Conservation (phyloP, 352 stramenopile genomes). For the Pythium dissimile region DNA sequence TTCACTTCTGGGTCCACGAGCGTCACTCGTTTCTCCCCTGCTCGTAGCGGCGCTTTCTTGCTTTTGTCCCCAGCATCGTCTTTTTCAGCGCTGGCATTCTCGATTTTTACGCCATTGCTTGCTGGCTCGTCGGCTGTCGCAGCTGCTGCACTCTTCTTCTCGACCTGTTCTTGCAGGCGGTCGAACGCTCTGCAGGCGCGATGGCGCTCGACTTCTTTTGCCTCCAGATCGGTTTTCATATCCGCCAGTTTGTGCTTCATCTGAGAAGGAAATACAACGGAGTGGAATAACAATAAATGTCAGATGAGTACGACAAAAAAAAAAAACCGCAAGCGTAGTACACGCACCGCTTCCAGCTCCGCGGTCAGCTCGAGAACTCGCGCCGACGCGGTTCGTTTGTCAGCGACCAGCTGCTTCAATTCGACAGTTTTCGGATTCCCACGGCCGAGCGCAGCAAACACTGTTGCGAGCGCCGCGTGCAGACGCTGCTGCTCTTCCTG, state of each 20-base stretch:
- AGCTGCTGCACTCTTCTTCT: slow-evolving; percentile 15
- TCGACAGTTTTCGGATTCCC: slow-evolving; percentile 31
- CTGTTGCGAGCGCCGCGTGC: slow-evolving; percentile 33
- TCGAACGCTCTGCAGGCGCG: slow-evolving; percentile 73
- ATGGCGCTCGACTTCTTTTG: slow-evolving; percentile 78
- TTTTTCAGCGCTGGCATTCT: neutral
- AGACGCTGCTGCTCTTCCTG: slow-evolving; percentile 36
- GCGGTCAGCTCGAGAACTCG: slow-evolving; percentile 46
- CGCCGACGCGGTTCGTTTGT: slow-evolving; percentile 47
- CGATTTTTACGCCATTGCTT: slow-evolving; percentile 8
- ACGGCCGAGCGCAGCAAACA: slow-evolving; percentile 23
- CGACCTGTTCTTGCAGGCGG: slow-evolving; percentile 54
- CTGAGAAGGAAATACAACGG: slow-evolving; percentile 27
- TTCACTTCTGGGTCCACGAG: slow-evolving; percentile 16
- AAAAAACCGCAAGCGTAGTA: no score
- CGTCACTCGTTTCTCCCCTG: slow-evolving; percentile 18
- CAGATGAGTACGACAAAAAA: slow-evolving; percentile 18
- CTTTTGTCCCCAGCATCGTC: neutral
- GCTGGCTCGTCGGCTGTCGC: slow-evolving; percentile 4
- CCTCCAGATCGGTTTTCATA: slow-evolving; percentile 61
- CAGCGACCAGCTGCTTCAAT: slow-evolving; percentile 50
- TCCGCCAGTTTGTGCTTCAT: slow-evolving; percentile 52
- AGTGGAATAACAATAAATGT: neutral
- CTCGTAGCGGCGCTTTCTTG: neutral
- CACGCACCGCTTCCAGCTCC: slow-evolving; percentile 50